phyloP scores from a whole-genome alignment of 2,329 filamentous ascomycete genomes.

The Nectriaceae sp. region DNA sequence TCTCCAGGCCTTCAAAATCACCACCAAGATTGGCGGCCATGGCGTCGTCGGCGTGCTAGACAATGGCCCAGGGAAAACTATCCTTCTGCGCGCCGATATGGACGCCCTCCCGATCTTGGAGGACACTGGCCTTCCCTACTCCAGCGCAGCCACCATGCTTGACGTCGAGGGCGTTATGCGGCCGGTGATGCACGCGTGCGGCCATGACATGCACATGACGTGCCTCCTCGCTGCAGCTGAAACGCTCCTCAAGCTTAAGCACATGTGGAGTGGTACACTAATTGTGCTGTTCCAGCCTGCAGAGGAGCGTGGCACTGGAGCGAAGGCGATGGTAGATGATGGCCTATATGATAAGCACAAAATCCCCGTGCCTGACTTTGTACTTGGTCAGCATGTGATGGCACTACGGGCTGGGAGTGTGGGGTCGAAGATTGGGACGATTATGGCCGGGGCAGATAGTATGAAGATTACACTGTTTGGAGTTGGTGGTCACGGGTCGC shows the following conservation, averaged over 20 bases:
- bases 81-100: conserved; percentile 63
- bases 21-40: conserved; percentile 53
- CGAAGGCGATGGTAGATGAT: conserved; percentile 43
- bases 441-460: conserved; percentile 29
- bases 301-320: conserved; percentile 65
- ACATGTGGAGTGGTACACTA: conserved; percentile 62
- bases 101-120: conserved; percentile 62
- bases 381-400: conserved; percentile 40
- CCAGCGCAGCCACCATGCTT: conserved; percentile 36
- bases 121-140: conserved; percentile 55
- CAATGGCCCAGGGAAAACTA: conserved; percentile 56
- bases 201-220: conserved; percentile 67
- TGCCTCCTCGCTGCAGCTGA: conserved; percentile 57
- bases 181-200: conserved; percentile 69
- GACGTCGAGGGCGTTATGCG: conserved; percentile 27
- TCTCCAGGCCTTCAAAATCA: conserved; percentile 40
- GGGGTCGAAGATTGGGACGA: conserved; percentile 24
- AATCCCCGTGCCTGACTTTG: conserved; percentile 34
- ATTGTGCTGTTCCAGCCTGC: conserved; percentile 67
- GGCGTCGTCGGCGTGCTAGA: conserved; percentile 57
- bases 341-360: conserved; percentile 32
- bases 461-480: conserved; percentile 36
- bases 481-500: conserved; percentile 42
- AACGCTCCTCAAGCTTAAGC: conserved; percentile 44
- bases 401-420: conserved; percentile 34